These are phyloP conservation scores for Fusarium solani-melongenae DNA, from an alignment of 2,329 filamentous ascomycete genomes.

Conservation along the genomic window DNA sequence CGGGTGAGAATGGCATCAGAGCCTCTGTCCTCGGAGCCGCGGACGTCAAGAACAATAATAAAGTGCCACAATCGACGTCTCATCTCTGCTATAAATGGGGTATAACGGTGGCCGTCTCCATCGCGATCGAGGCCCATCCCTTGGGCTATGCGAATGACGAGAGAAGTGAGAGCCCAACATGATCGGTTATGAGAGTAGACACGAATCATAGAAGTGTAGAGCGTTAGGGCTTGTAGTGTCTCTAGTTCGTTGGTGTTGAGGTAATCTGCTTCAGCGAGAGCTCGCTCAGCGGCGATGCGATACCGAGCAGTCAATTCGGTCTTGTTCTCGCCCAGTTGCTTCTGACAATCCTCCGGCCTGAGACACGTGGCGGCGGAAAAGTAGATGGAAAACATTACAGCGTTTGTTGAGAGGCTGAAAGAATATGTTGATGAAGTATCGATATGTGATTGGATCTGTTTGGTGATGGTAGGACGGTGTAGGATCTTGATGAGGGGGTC, in stretches of 20 bases:
- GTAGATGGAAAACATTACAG: conserved; percentile 57
- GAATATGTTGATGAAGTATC: conserved; percentile 28
- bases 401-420: conserved; percentile 44
- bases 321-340: conserved; percentile 49
- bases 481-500: conserved; percentile 58
- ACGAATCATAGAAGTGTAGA: conserved; percentile 56
- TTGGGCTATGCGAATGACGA: conserved; percentile 57
- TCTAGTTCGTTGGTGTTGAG: conserved; percentile 54
- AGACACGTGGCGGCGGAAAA: conserved; percentile 54
- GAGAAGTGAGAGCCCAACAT: conserved; percentile 55
- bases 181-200: conserved; percentile 51
- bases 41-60: conserved; percentile 69
- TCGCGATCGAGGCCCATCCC: conserved; percentile 57
- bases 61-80: conserved; percentile 72
- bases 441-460: conserved; percentile 42
- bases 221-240: conserved; percentile 54
- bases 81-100: conserved; percentile 68
- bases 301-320: conserved; percentile 46
- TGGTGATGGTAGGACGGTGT: conserved; percentile 54
- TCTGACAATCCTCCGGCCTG: conserved; percentile 44
- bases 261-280: conserved; percentile 56
- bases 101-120: conserved; percentile 48
- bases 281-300: conserved; percentile 50
- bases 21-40: conserved; percentile 65
- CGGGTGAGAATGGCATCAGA: conserved; percentile 55